Evolutionary conservation across 228 moss, liverwort and hornwort species (phyloP).

Genomic region (Sphagnum fallax): DNA sequence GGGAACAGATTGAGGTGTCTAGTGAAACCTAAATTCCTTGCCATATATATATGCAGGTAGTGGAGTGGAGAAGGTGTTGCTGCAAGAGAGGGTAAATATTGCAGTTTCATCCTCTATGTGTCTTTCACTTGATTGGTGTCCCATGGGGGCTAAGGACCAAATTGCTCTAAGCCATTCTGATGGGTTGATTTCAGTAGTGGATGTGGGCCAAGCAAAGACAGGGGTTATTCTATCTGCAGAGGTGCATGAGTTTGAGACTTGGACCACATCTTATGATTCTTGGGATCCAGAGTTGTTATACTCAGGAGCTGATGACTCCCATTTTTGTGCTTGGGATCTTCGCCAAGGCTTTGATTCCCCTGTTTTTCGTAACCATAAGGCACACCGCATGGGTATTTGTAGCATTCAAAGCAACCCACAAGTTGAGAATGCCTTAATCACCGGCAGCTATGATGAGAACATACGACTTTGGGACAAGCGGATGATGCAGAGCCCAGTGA

Average conservation of each 20-base stretch:
- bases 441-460: constrained; percentile 82
- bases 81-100: constrained; percentile 21
- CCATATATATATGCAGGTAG: background rate
- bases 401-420: constrained; percentile 66
- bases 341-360: constrained; percentile 27
- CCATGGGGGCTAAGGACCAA: constrained; percentile 13
- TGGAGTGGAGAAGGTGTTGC: constrained; percentile 2
- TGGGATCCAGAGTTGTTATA: constrained; percentile 51
- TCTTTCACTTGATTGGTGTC: constrained; percentile 81
- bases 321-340: constrained; percentile 76
- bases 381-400: constrained; percentile 79
- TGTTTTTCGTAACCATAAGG: constrained; percentile 54
- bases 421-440: constrained; percentile 43
- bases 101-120: constrained; percentile 58
- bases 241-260: constrained; percentile 73
- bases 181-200: constrained; percentile 42
- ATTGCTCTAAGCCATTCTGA: constrained; percentile 63
- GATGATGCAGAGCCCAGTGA: constrained; percentile 31
- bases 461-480: constrained; percentile 73
- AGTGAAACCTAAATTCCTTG: too few species aligned
- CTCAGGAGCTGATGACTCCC: constrained; percentile 83
- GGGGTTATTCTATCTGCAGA: constrained; percentile 26
- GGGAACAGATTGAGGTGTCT: too few species aligned
- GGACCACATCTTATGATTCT: constrained; percentile 56
- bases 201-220: constrained; percentile 31